Evolutionary conservation across 805 yeast genomes (phyloP).

Genomic region (Groenewaldozyma salmanticensis): DNA sequence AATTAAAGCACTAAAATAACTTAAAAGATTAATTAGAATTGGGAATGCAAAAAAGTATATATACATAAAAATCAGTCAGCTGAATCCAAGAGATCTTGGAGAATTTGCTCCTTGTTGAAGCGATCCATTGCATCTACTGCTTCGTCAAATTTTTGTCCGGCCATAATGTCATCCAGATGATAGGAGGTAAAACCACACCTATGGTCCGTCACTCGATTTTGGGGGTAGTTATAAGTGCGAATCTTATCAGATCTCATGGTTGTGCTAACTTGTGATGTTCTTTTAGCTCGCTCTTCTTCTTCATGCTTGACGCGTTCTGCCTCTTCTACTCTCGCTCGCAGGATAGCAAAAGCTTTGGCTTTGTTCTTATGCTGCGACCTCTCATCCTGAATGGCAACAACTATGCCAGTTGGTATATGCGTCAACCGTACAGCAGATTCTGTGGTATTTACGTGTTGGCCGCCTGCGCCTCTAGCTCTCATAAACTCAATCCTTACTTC

Average conservation of each 20-base stretch:
- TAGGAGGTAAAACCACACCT: conserved; percentile 74
- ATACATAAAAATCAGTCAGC: too few relatives aligned
- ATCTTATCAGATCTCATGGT: conserved; percentile 90
- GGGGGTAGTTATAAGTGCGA: conserved; percentile 87
- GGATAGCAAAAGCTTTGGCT: conserved; percentile 79
- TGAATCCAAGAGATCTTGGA: conserved; percentile 31
- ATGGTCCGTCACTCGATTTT: conserved; percentile 89
- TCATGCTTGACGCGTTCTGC: conserved; percentile 56
- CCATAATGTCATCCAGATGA: conserved; percentile 59
- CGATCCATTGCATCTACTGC: conserved; percentile 43
- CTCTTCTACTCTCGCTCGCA: conserved; percentile 80
- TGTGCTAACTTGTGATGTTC: conserved; percentile 77
- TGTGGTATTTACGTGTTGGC: conserved; percentile 95
- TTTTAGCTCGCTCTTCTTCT: conserved; percentile 51
- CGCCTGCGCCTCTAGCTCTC: conserved; percentile 96
- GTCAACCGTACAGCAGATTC: conserved; percentile 93
- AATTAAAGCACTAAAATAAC: too few relatives aligned
- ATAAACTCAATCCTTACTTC: conserved; percentile 93
- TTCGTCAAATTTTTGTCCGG: conserved; percentile 49
- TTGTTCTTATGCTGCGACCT: conserved; percentile 91
- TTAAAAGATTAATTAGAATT: too few relatives aligned
- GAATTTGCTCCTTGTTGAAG: conserved; percentile 36
- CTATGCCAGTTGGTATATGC: conserved; percentile 84
- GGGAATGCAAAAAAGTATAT: too few relatives aligned
- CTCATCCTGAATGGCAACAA: conserved; percentile 87